Evolutionary conservation across 305 asterid genomes (phyloP), one percentile per base, ranked within the genome.

Genomic region (Striga hermonthica): DNA sequence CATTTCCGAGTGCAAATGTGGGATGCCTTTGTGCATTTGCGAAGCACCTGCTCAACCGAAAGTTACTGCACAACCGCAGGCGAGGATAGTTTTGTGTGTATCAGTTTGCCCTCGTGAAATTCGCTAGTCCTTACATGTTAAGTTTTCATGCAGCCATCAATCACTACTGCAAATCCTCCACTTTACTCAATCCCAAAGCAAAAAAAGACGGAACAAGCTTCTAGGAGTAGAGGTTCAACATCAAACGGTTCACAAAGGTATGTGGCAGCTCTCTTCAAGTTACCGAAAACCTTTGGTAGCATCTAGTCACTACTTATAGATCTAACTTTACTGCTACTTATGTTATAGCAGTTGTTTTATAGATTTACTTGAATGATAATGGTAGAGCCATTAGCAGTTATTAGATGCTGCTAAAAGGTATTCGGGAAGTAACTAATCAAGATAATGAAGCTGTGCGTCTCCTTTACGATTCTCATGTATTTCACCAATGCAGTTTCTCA

Each of bases 1-100:
- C 73, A 74, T 76, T 71, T 57, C 67, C 60, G 93, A 85, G 34
- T 92, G 98, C 82, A 86, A 87, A 78, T 92, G 98, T 74, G 97
- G 97, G 48, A 92, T 92, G 98, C 97, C 97, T 57, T 82, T 92
- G 80, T 92, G 97, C 82, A 92, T 89, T 68, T 92, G 98, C 69
- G 95, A 89, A 81, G 97, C 89, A 67, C 86, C 96, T 22, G 31
- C 31, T 22, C 31, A 22, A 22, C 78, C 84, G 52, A 82, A 76
- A 60, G 88, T 79, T 67, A 36, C 81, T 52, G 72, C 60, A 56
- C 40, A 72, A 64, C 62, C 74, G 74, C 86, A 80, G 92, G 99
- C 75, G 80, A 77, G 79, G 50, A 62, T 47, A 11, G 44, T 58
- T 67, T 62, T 45, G 11, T 71, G 13, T 57, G 65, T 61, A 66